phyloP scores from a whole-genome alignment of 495 filamentous ascomycete species.

The Penicillium verhagenii region DNA sequence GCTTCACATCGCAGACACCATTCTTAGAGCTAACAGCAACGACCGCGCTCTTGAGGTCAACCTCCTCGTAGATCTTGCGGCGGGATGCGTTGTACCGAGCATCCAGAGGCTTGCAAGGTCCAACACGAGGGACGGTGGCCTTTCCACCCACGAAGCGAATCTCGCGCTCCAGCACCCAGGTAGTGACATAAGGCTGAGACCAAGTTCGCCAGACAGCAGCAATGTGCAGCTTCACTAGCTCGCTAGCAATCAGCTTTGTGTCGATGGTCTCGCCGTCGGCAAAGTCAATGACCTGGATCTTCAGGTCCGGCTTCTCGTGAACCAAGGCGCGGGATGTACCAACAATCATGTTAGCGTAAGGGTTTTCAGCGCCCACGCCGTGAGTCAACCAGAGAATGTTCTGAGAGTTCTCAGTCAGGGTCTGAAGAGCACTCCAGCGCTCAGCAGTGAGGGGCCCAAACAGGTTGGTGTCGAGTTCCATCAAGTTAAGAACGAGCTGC shows the following conservation, averaged over 20 bases:
- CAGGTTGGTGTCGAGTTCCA: neutral
- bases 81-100: neutral
- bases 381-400: constrained; percentile 1
- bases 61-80: neutral
- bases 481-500: neutral
- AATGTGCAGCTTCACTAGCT: neutral
- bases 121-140: neutral
- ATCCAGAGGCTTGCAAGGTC: neutral
- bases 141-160: neutral
- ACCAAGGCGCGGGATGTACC: neutral
- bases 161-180: neutral
- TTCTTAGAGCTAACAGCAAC: neutral
- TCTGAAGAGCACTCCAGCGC: neutral
- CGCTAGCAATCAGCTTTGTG: neutral
- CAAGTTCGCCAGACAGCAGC: neutral
- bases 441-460: neutral
- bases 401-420: neutral
- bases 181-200: neutral
- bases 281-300: neutral
- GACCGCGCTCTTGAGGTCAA: neutral
- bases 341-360: constrained; percentile 1
- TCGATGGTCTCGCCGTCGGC: neutral
- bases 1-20: neutral
- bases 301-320: neutral
- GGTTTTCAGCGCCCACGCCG: neutral